Evolutionary conservation across 176 grass and related monocot genomes (phyloP).

Genomic region (Thalia dealbata): DNA sequence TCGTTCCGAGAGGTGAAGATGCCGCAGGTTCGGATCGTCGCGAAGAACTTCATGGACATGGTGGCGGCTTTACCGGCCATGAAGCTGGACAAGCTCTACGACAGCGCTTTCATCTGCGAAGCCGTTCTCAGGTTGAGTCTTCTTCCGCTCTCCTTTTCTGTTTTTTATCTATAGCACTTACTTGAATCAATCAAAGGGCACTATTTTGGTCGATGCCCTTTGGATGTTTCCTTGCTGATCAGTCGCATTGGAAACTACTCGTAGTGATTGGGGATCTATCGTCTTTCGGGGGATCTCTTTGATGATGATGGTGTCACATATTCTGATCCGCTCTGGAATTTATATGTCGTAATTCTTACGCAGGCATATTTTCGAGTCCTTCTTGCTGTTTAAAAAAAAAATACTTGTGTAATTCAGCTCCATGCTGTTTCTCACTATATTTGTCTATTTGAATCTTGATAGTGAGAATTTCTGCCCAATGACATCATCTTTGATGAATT

Average conservation of each 20-base stretch:
- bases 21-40: slow-evolving; percentile 79
- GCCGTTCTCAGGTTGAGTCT: slow-evolving; percentile 59
- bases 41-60: slow-evolving; percentile 97
- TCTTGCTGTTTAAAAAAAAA: too few relatives aligned
- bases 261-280: background rate
- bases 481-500: background rate
- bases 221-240: background rate
- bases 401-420: background rate
- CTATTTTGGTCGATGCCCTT: background rate
- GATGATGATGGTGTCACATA: background rate
- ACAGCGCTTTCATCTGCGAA: slow-evolving; percentile 86
- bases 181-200: background rate
- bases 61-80: slow-evolving; percentile 62
- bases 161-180: background rate
- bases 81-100: slow-evolving; percentile 79
- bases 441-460: background rate
- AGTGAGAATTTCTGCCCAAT: background rate
- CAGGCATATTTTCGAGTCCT: background rate
- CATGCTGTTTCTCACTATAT: background rate
- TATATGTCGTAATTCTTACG: background rate
- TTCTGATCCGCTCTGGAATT: background rate
- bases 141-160: background rate
- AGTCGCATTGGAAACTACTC: background rate
- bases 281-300: background rate
- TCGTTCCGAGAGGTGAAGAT: slow-evolving; percentile 29